Evolutionary conservation across 2,329 filamentous ascomycete genomes (phyloP).

Genomic region (Aspergillus quadricinctus): DNA sequence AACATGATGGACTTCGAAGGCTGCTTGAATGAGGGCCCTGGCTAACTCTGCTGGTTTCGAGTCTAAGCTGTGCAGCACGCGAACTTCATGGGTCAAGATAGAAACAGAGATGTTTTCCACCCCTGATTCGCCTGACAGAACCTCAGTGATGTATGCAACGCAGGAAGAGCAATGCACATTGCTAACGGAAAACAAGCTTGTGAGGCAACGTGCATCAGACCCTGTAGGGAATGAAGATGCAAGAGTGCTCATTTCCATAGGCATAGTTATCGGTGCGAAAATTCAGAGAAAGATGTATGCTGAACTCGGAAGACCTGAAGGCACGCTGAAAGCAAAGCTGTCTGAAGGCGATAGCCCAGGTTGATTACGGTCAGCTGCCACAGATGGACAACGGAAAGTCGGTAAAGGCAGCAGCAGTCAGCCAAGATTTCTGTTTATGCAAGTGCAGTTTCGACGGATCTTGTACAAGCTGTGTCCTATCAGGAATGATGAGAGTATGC

Average conservation of each 20-base stretch:
- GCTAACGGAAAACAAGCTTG: constrained; percentile 40
- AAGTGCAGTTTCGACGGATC: neutral
- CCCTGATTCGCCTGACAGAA: constrained; percentile 35
- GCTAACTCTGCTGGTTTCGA: constrained; percentile 32
- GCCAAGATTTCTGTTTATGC: neutral
- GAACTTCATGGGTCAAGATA: constrained; percentile 42
- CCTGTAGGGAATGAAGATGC: constrained; percentile 5
- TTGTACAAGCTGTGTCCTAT: neutral
- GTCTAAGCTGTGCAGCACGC: constrained; percentile 33
- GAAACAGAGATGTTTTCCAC: constrained; percentile 39
- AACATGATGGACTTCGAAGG: constrained; percentile 45
- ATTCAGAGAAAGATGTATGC: neutral
- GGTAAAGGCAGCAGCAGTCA: too few species aligned
- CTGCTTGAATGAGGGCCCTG: constrained; percentile 38
- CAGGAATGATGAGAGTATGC: neutral
- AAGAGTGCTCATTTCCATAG: neutral
- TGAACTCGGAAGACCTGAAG: neutral
- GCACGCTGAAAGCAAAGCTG: neutral
- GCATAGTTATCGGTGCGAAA: neutral
- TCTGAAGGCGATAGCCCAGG: neutral
- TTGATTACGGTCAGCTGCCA: neutral
- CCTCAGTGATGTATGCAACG: constrained; percentile 42
- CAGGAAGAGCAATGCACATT: constrained; percentile 49
- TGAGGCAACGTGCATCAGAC: constrained; percentile 11
- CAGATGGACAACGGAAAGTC: neutral